Percentiles rank a stretch among this genome's conserved stretches.
Conservation (phyloP, 1,284 basidiomycete species). For the Cerrena zonata region DNA sequence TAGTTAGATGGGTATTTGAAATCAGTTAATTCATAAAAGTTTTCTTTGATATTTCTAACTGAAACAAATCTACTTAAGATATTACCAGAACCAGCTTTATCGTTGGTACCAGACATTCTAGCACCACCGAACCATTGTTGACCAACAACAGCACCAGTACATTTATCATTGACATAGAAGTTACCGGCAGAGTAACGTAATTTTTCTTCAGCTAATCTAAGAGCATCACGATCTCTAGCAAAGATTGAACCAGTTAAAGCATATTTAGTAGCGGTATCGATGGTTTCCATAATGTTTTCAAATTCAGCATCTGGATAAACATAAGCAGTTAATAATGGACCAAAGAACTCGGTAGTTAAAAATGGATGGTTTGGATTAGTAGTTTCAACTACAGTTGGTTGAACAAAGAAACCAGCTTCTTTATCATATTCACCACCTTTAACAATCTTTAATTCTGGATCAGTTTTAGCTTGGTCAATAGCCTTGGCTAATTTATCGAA, state of each 20-base stretch:
- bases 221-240: constrained; percentile 69
- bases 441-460: constrained; percentile 86
- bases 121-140: constrained; percentile 97
- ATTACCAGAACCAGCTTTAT: constrained; percentile 89
- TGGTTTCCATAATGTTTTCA: constrained; percentile 80
- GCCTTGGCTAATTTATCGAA: too few relatives aligned
- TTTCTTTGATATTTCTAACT: constrained; percentile 93
- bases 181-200: constrained; percentile 85
- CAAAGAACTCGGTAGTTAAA: constrained; percentile 95
- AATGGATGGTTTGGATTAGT: constrained; percentile 88
- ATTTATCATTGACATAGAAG: constrained; percentile 94
- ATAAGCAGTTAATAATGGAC: constrained; percentile 90
- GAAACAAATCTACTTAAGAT: constrained; percentile 89
- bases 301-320: constrained; percentile 81
- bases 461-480: too few relatives aligned
- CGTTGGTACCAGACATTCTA: constrained; percentile 91
- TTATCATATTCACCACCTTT: constrained; percentile 84
- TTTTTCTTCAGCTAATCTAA: constrained; percentile 70
- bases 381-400: constrained; percentile 92
- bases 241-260: constrained; percentile 90
- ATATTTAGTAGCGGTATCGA: constrained; percentile 85
- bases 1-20: constrained; percentile 83
- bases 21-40: constrained; percentile 75
- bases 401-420: constrained; percentile 88
- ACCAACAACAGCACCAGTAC: constrained; percentile 91